A percentile compares a stretch with the other conserved stretches of the same genome.
Evolutionary conservation across 2,329 filamentous ascomycete species (phyloP).

Genomic region (Phoma sp.): DNA sequence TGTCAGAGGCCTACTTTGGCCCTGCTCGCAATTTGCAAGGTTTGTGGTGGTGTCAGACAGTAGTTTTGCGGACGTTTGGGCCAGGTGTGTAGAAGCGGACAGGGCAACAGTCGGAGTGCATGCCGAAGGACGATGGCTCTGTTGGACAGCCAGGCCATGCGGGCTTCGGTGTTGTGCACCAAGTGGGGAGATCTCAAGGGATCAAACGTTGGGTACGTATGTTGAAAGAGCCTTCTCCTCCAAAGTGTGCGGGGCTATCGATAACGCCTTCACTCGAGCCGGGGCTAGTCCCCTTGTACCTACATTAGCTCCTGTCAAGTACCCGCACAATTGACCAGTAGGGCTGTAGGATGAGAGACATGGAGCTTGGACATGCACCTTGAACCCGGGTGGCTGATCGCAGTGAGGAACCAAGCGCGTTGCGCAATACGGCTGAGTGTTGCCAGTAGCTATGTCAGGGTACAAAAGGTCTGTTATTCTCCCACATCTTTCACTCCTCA

Average conservation of each 20-base stretch:
- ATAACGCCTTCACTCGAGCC: constrained; percentile 8
- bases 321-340: constrained; percentile 10
- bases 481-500: not conserved
- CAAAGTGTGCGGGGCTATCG: constrained; percentile 11
- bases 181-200: constrained; percentile 1
- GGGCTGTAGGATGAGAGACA: constrained; percentile 2
- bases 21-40: constrained; percentile 3
- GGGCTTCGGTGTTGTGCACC: constrained; percentile 5
- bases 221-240: constrained; percentile 6
- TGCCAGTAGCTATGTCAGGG: not conserved
- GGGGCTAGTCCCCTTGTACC: constrained; percentile 15
- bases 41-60: constrained; percentile 6
- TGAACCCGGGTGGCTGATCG: constrained; percentile 14
- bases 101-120: not conserved
- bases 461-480: constrained; percentile 14
- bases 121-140: not conserved
- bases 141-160: not conserved
- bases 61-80: not conserved
- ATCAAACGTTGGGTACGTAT: constrained; percentile 4
- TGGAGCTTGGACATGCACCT: constrained; percentile 7
- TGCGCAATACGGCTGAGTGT: constrained; percentile 6
- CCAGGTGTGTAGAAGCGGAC: not conserved
- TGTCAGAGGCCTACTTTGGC: constrained; percentile 3
- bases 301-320: constrained; percentile 19
- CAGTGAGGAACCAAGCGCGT: constrained; percentile 6